Percentiles rank a stretch among this genome's conserved stretches.
Evolutionary conservation across 73 alveolate genomes (phyloP).

Genomic region (Uronychia setigera): DNA sequence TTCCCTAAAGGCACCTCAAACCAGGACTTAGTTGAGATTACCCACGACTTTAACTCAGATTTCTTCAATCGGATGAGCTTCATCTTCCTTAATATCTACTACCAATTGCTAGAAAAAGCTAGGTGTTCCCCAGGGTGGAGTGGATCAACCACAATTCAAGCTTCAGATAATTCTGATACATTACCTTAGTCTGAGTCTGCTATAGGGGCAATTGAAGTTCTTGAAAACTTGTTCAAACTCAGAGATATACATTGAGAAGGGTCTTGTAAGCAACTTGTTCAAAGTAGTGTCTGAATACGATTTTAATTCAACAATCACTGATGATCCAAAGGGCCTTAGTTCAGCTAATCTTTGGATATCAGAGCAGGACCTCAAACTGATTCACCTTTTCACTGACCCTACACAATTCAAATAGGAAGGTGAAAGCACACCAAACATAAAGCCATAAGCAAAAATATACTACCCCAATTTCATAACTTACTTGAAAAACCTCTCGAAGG

Average conservation of each 20-base stretch:
- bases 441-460: no score
- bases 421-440: no score
- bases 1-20: neutral
- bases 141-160: neutral
- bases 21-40: neutral
- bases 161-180: neutral
- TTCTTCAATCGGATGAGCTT: neutral
- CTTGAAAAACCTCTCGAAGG: no score
- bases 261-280: neutral
- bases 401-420: no score
- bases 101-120: no score
- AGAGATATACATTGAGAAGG: conserved; percentile 1
- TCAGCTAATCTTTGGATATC: neutral
- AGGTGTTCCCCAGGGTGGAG: no score
- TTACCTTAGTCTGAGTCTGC: neutral
- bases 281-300: neutral
- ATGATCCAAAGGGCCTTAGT: neutral
- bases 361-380: neutral
- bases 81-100: no score
- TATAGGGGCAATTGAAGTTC: neutral
- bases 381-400: neutral
- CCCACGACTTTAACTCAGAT: neutral
- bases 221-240: neutral
- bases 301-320: neutral
- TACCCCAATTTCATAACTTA: no score